Evolutionary conservation across 2,329 filamentous ascomycete genomes (phyloP).

Genomic region (Pseudocercospora pini-densiflorae): DNA sequence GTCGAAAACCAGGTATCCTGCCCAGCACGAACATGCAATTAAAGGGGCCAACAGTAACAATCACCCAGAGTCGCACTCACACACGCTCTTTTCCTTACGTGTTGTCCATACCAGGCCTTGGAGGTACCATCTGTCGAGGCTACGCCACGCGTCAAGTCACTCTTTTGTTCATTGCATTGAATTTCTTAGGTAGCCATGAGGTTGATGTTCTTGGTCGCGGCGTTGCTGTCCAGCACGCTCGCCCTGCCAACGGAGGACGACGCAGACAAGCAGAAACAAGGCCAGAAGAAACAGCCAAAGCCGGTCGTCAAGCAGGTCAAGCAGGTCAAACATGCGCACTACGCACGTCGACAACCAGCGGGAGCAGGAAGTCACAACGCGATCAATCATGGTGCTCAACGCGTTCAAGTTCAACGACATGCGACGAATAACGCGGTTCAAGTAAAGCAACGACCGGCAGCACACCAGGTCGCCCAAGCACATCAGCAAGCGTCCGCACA

Average conservation of each 20-base stretch:
- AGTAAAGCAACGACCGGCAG: not conserved
- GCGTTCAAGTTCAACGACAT: not conserved
- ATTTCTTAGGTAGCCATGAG: slow-evolving; percentile 10
- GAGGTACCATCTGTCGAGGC: not conserved
- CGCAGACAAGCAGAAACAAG: not conserved
- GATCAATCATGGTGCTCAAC: not conserved
- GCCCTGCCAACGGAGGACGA: not conserved
- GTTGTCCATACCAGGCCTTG: not conserved
- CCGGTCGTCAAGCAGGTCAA: not conserved
- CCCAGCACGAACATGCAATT: slow-evolving; percentile 6
- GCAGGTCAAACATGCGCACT: not conserved
- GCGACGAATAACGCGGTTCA: not conserved
- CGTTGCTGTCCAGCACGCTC: slow-evolving; percentile 15
- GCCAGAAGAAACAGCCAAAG: not conserved
- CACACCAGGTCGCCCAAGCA: not conserved
- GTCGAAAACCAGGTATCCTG: slow-evolving; percentile 4
- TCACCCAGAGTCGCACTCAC: not conserved
- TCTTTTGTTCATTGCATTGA: not conserved
- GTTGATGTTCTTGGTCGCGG: slow-evolving; percentile 3
- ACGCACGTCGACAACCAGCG: not conserved
- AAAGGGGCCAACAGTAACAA: slow-evolving; percentile 1
- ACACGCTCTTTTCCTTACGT: not conserved
- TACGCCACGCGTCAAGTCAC: slow-evolving; percentile 1
- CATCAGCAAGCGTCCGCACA: not conserved
- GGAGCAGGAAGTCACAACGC: not conserved